These are phyloP conservation scores for Solanum chiquidenum DNA, from an alignment of 257 asterid species.

Conservation along the genomic window DNA sequence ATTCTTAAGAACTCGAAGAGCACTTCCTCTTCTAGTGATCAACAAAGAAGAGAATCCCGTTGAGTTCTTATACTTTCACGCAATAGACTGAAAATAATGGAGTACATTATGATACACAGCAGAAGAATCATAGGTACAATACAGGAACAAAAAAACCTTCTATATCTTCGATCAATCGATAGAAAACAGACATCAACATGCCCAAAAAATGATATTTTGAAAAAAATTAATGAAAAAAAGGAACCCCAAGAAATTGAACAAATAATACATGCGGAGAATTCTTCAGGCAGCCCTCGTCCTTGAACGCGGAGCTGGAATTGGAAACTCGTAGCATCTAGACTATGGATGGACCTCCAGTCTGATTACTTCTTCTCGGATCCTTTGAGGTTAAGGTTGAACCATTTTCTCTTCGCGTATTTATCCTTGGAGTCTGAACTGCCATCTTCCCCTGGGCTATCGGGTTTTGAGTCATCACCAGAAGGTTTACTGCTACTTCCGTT, in stretches of 20 bases:
- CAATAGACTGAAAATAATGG: not conserved
- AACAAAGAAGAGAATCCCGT: not conserved
- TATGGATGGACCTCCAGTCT: not conserved
- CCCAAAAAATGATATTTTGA: not conserved
- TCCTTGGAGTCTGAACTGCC: conserved; percentile 90
- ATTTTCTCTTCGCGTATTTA: conserved; percentile 64
- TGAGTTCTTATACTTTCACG: not conserved
- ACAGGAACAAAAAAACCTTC: not conserved
- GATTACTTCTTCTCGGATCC: conserved; percentile 55
- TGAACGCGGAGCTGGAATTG: conserved; percentile 7
- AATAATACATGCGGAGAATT: not conserved
- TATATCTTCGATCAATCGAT: not conserved
- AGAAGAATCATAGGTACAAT: not conserved
- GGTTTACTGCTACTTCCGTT: conserved; percentile 77
- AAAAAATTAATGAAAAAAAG: not conserved
- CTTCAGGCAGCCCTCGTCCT: not conserved
- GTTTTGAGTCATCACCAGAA: conserved; percentile 46
- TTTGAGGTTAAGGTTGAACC: conserved; percentile 83
- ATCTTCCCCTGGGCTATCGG: conserved; percentile 76
- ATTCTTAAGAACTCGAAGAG: not conserved
- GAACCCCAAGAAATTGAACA: not conserved
- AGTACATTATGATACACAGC: not conserved
- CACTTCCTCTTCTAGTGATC: not conserved
- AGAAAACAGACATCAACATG: not conserved
- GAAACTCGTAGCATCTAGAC: conserved; percentile 9